Conservation (phyloP, 306 rosid species). For the Amphicarpaea edgeworthii region DNA sequence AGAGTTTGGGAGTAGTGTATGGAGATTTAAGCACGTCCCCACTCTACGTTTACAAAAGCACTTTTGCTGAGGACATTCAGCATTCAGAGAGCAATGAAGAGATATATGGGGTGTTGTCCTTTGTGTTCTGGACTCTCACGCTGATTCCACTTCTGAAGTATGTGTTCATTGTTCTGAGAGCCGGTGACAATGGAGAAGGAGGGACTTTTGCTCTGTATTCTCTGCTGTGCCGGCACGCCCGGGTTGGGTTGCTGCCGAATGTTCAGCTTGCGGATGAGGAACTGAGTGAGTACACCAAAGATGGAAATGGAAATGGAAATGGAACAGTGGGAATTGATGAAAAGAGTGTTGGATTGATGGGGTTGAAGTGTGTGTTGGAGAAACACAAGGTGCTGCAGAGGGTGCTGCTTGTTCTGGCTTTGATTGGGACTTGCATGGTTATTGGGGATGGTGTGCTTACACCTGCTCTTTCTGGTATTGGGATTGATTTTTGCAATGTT, state of each 20-base stretch:
- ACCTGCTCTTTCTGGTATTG: slow-evolving; percentile 81
- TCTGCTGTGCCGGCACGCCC: slow-evolving; percentile 75
- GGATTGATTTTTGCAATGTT: not conserved
- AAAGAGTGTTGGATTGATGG: slow-evolving; percentile 52
- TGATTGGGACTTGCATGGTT: slow-evolving; percentile 90
- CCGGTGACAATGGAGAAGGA: slow-evolving; percentile 88
- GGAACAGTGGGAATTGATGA: slow-evolving; percentile 42
- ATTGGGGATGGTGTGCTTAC: slow-evolving; percentile 90
- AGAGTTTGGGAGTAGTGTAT: slow-evolving; percentile 13
- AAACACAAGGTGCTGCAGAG: slow-evolving; percentile 67
- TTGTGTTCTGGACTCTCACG: slow-evolving; percentile 85
- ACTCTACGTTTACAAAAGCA: slow-evolving; percentile 17
- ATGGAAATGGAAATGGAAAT: too few species aligned
- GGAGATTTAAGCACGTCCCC: slow-evolving; percentile 26
- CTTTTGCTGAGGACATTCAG: slow-evolving; percentile 23
- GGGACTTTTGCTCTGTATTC: slow-evolving; percentile 90
- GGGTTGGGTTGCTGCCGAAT: slow-evolving; percentile 68
- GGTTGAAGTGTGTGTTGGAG: slow-evolving; percentile 69
- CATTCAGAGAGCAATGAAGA: slow-evolving; percentile 25
- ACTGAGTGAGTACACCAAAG: slow-evolving; percentile 68
- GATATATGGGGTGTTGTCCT: slow-evolving; percentile 57
- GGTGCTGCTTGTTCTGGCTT: slow-evolving; percentile 70
- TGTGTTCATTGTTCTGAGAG: slow-evolving; percentile 85
- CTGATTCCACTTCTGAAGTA: slow-evolving; percentile 72
- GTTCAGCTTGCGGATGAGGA: slow-evolving; percentile 67